Evolutionary conservation across 345 rosid species (phyloP).

Genomic region (Gynandropsis gynandra): DNA sequence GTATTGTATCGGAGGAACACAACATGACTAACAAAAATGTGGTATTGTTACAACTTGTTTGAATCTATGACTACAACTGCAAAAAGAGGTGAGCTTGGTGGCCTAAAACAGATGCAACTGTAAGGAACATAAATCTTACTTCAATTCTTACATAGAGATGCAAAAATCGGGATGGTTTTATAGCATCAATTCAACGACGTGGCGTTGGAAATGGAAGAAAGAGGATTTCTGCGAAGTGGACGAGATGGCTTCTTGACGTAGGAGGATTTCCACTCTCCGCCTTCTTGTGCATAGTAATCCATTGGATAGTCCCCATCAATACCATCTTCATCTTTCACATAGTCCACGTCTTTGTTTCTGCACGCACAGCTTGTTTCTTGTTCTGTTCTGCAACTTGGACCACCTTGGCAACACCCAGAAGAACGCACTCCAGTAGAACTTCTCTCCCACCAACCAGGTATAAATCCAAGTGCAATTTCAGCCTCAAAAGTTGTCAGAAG

Average conservation of each 20-base stretch:
- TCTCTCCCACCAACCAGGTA: constrained; percentile 90
- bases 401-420: constrained; percentile 25
- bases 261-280: constrained; percentile 93
- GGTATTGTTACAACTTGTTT: too few relatives aligned
- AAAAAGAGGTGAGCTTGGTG: too few relatives aligned
- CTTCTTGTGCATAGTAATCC: constrained; percentile 96
- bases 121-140: too few relatives aligned
- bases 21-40: too few relatives aligned
- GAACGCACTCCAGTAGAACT: constrained; percentile 18
- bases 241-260: constrained; percentile 59
- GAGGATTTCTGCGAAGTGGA: constrained; percentile 28
- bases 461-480: constrained; percentile 65
- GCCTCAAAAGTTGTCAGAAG: constrained; percentile 83
- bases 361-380: constrained; percentile 29
- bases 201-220: background rate
- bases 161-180: too few relatives aligned
- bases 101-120: too few relatives aligned
- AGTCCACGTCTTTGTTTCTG: constrained; percentile 22
- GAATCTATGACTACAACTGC: too few relatives aligned
- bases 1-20: too few relatives aligned
- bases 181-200: too few relatives aligned
- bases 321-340: constrained; percentile 18
- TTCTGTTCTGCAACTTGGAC: constrained; percentile 1
- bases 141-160: too few relatives aligned
- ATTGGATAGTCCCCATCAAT: constrained; percentile 67